Evolutionary conservation across 345 rosid genomes (phyloP), one percentile per base, ranked within the genome.

Genomic region (Atalantia buxifolia): DNA sequence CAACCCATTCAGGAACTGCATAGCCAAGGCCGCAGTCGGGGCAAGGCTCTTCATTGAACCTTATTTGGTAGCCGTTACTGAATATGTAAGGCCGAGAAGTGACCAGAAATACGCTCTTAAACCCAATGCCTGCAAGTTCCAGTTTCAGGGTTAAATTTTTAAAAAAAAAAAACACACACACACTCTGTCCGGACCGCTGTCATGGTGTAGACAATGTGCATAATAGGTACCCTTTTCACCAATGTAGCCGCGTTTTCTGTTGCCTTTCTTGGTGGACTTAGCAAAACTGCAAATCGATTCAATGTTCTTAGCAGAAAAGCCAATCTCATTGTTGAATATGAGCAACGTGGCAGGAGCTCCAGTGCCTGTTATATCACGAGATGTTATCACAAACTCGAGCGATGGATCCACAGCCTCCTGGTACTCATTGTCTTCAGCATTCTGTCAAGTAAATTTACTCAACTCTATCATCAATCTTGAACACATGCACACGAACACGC

Each of bases 1-100:
- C 97, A 45, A 93, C 88, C 93, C 98, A 92, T 78, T 93, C 97
- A 0, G 94, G 97, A 69, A 93, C 92, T 9, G 92, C 86, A 78
- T 89, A 93, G 2, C 96, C 95, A 9, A 92, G 89, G 53, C 84
- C 64, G 80, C 92, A 93, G 50, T 83, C 80, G 0, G 87, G 86
- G 77, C 92, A 90, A 69, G 97, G 94, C 22, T 83, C 89, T 78
- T 91, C 94, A 31, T 83, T 80, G 61, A 93, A 93, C 12, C 89
- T 80, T 18, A 93, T 91, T 5, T 88, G 92, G 56, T 91, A 91
- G 25, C 94, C 97, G 18, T 87, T 90, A 66, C 92, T 92, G 77
- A 92, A 90, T 14, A 92, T 86, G 73, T 84, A 79, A 2, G 94
- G 97, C 38, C 78, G 86, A 18, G 89, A 69, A 30, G 89, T 85